Conservation (phyloP, 192 early-diverging fungal species). For the Dissophora globulifera region DNA sequence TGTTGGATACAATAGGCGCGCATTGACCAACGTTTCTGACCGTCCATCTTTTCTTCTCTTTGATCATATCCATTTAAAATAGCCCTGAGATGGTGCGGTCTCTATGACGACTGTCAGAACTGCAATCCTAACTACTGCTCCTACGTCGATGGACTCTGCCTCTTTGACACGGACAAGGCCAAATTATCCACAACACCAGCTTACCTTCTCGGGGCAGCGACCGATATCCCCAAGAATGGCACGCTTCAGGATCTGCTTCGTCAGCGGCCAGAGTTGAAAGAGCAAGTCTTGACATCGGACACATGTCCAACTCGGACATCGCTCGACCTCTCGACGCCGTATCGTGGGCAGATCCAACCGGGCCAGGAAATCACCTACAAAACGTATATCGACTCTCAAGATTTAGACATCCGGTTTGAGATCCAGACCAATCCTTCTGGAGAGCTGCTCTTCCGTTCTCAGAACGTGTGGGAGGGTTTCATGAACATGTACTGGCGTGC, state of each 20-base stretch:
- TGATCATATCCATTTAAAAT: constrained; percentile 1
- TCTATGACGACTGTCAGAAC: constrained; percentile 50
- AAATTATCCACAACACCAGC: constrained; percentile 6
- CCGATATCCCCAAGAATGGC: constrained; percentile 25
- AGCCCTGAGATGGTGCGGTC: constrained; percentile 50
- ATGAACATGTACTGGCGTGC: constrained; percentile 56
- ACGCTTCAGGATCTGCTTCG: constrained; percentile 30
- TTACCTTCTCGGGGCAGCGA: constrained; percentile 17
- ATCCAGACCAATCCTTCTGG: constrained; percentile 9
- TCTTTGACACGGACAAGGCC: constrained; percentile 53
- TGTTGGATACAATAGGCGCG: background rate
- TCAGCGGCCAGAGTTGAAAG: constrained; percentile 15
- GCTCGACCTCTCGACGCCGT: background rate
- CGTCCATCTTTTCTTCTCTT: background rate
- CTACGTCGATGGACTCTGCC: constrained; percentile 45
- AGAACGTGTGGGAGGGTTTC: constrained; percentile 50
- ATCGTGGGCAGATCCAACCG: background rate
- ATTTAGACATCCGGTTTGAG: constrained; percentile 32
- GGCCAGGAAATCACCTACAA: constrained; percentile 32
- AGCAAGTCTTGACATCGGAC: background rate
- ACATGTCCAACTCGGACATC: constrained; percentile 11
- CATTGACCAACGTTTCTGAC: background rate
- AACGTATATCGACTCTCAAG: constrained; percentile 32
- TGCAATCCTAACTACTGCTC: constrained; percentile 47
- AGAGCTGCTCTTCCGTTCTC: constrained; percentile 17